Percentiles rank a stretch among this genome's conserved stretches.
phyloP scores from a whole-genome alignment of 208 protist species.

The Crithidia brevicula region DNA sequence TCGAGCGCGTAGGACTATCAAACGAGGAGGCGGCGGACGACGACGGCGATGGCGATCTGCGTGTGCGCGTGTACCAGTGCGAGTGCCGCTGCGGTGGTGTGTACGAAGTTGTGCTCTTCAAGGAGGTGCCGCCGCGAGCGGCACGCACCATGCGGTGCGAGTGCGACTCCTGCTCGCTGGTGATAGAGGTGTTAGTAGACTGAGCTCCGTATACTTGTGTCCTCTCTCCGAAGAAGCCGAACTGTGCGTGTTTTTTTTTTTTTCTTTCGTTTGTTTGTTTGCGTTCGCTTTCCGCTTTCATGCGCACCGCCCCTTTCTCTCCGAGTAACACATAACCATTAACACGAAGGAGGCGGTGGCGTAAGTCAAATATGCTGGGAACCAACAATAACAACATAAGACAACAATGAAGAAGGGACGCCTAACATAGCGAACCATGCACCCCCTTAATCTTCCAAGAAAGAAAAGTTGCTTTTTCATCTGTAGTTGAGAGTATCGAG shows the following conservation, averaged over 20 bases:
- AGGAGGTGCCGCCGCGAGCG: background rate
- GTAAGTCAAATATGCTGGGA: no score
- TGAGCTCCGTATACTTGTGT: background rate
- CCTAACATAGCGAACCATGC: no score
- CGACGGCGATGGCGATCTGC: constrained; percentile 6
- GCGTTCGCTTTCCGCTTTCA: no score
- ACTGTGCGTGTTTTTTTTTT: background rate
- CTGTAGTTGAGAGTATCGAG: no score
- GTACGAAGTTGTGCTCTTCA: constrained; percentile 65
- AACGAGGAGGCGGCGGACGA: background rate
- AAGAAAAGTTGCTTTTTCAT: no score
- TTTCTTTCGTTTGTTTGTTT: background rate
- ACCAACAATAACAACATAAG: no score
- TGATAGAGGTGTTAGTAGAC: constrained; percentile 57
- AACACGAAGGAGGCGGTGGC: no score
- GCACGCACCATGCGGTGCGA: constrained; percentile 35
- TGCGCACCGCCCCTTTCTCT: background rate
- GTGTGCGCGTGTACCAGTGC: constrained; percentile 53
- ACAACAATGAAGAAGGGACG: no score
- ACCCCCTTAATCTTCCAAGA: no score
- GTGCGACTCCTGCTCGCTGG: constrained; percentile 85
- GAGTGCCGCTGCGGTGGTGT: constrained; percentile 83
- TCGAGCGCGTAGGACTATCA: constrained; percentile 53
- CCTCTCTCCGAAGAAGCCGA: no score
- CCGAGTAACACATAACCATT: no score